phyloP scores from a whole-genome alignment of 2,329 filamentous ascomycete genomes.

The Dothistroma septosporum region DNA sequence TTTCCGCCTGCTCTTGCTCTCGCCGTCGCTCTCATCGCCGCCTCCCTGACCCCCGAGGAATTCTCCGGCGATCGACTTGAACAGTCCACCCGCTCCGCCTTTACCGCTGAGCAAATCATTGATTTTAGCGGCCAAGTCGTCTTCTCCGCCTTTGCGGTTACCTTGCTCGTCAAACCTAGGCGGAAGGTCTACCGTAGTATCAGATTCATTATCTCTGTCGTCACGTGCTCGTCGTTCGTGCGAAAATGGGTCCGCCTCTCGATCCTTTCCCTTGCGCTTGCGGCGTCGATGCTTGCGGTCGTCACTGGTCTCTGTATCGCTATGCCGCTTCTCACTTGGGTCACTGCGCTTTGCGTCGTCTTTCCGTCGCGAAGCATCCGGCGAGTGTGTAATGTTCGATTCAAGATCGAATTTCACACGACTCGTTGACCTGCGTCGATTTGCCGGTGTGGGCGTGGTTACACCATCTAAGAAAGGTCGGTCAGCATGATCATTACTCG shows the following conservation, averaged over 20 bases:
- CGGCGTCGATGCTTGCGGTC: slow-evolving; percentile 24
- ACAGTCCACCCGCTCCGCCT: slow-evolving; percentile 28
- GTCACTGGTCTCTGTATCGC: slow-evolving; percentile 19
- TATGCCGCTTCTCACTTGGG: slow-evolving; percentile 17
- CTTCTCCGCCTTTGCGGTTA: slow-evolving; percentile 27
- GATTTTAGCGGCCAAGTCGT: slow-evolving; percentile 30
- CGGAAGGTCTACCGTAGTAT: slow-evolving; percentile 36
- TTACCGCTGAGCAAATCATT: slow-evolving; percentile 31
- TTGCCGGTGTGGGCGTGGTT: slow-evolving; percentile 20
- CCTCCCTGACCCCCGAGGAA: slow-evolving; percentile 15
- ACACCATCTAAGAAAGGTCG: slow-evolving; percentile 27
- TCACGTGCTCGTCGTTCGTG: slow-evolving; percentile 23
- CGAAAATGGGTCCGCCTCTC: slow-evolving; percentile 16
- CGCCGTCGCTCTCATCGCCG: slow-evolving; percentile 14
- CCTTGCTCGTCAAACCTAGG: slow-evolving; percentile 37
- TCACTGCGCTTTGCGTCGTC: slow-evolving; percentile 23
- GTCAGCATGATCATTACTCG: slow-evolving; percentile 7
- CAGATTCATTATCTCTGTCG: slow-evolving; percentile 25
- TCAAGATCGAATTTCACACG: slow-evolving; percentile 33
- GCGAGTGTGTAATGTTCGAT: slow-evolving; percentile 30
- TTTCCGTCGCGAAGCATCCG: slow-evolving; percentile 23
- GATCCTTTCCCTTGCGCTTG: slow-evolving; percentile 18
- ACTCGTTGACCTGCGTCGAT: slow-evolving; percentile 25
- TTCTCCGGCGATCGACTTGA: slow-evolving; percentile 26
- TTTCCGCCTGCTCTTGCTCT: slow-evolving; percentile 19